Conservation (phyloP, 805 yeast genomes). For the Sungouiozyma intestinalis region DNA sequence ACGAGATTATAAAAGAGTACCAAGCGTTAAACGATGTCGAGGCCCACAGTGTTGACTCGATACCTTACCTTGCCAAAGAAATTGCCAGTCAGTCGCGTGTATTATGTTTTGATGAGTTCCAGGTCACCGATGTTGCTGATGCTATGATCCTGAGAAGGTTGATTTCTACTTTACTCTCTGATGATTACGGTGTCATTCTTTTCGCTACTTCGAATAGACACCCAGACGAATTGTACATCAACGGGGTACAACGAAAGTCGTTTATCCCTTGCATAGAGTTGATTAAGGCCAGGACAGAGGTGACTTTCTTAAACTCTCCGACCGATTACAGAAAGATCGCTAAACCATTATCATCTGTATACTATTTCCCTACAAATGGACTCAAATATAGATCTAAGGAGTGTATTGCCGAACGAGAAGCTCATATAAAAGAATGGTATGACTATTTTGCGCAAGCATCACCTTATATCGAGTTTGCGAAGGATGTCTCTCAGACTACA, state of each 20-base stretch:
- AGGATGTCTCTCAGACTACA: background rate
- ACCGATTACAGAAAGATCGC: slow-evolving; percentile 89
- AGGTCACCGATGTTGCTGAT: slow-evolving; percentile 97
- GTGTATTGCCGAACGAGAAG: slow-evolving; percentile 39
- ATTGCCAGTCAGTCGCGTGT: slow-evolving; percentile 68
- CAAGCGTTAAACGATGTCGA: slow-evolving; percentile 6
- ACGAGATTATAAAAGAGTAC: slow-evolving; percentile 55
- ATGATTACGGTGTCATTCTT: slow-evolving; percentile 71
- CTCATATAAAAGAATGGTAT: slow-evolving; percentile 72
- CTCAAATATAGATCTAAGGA: slow-evolving; percentile 41
- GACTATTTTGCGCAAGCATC: slow-evolving; percentile 54
- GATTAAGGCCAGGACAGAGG: slow-evolving; percentile 62
- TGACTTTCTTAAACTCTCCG: slow-evolving; percentile 75
- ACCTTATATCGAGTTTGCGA: background rate
- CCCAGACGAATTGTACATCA: slow-evolving; percentile 85
- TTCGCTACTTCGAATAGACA: slow-evolving; percentile 94
- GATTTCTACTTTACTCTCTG: slow-evolving; percentile 52
- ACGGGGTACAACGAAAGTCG: slow-evolving; percentile 87
- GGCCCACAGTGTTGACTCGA: slow-evolving; percentile 49
- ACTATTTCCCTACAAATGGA: slow-evolving; percentile 62
- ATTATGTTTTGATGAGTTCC: slow-evolving; percentile 92
- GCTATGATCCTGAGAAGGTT: slow-evolving; percentile 88
- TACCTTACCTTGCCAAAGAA: slow-evolving; percentile 76
- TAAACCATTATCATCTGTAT: slow-evolving; percentile 71
- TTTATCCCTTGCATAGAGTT: slow-evolving; percentile 87